Conservation (phyloP, 1,284 basidiomycete genomes). For the Boletellus sp. region DNA sequence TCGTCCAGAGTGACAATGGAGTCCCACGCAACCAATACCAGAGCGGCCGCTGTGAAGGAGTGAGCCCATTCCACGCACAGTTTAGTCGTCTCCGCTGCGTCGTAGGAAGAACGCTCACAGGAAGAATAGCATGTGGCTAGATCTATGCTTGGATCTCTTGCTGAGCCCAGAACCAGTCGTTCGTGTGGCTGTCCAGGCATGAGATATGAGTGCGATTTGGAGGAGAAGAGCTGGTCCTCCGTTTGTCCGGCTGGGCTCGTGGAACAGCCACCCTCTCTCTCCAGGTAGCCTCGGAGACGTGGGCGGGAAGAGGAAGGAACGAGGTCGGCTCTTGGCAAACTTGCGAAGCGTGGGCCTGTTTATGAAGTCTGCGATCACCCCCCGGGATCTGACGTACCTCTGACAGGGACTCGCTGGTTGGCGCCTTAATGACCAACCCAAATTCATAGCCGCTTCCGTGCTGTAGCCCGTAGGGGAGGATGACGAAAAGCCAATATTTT, state of each 20-base stretch:
- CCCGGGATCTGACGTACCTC: too few species aligned
- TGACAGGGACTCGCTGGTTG: too few species aligned
- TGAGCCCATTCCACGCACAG: not conserved
- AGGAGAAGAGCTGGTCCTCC: not conserved
- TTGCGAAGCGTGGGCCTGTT: too few species aligned
- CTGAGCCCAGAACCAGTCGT: conserved; percentile 1
- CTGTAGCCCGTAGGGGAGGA: too few species aligned
- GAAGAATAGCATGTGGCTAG: conserved; percentile 6
- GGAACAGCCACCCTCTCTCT: not conserved
- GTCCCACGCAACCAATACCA: conserved; percentile 17
- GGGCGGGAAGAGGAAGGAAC: too few species aligned
- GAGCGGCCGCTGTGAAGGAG: conserved; percentile 8
- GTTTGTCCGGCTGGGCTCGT: not conserved
- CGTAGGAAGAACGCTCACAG: conserved; percentile 11
- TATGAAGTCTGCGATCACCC: too few species aligned
- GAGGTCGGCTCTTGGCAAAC: too few species aligned
- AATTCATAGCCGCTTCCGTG: too few species aligned
- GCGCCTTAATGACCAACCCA: too few species aligned
- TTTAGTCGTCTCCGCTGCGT: not conserved
- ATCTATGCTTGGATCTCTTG: not conserved
- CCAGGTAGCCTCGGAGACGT: too few species aligned
- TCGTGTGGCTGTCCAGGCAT: not conserved
- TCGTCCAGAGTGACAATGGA: conserved; percentile 16
- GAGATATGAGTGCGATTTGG: too few species aligned
- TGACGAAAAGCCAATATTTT: too few species aligned